Evolutionary conservation across 2,329 filamentous ascomycete species (phyloP).

Genomic region (Colletotrichum tanaceti): DNA sequence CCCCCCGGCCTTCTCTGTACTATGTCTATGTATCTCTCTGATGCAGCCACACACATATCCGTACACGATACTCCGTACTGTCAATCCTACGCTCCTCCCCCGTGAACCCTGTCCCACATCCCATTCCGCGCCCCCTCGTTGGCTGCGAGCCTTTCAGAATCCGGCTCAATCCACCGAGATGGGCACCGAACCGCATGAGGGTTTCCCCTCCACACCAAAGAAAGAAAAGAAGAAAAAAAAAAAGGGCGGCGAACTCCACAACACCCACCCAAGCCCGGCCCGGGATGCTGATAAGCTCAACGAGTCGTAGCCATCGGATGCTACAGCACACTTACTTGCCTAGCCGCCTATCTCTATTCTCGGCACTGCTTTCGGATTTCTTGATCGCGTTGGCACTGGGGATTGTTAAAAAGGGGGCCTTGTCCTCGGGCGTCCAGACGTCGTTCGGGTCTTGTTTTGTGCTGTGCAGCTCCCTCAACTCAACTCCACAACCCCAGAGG

Average conservation of each 20-base stretch:
- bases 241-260: conserved; percentile 30
- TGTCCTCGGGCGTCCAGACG: conserved; percentile 18
- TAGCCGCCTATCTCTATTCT: conserved; percentile 20
- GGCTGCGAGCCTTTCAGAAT: conserved; percentile 28
- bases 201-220: conserved; percentile 29
- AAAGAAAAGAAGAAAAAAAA: background rate
- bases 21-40: conserved; percentile 23
- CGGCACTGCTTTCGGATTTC: conserved; percentile 41
- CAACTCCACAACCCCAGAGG: conserved; percentile 20
- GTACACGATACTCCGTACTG: too few relatives aligned
- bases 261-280: background rate
- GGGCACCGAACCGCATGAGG: conserved; percentile 34
- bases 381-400: conserved; percentile 32
- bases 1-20: conserved; percentile 8
- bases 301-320: conserved; percentile 18
- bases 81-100: conserved; percentile 20
- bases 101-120: conserved; percentile 30
- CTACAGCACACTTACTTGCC: conserved; percentile 11
- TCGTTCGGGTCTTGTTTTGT: conserved; percentile 17
- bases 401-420: conserved; percentile 38
- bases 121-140: conserved; percentile 31
- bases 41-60: conserved; percentile 26
- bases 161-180: conserved; percentile 38
- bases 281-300: conserved; percentile 42
- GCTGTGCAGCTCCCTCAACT: conserved; percentile 28